These are phyloP conservation scores for Carpinus viminea DNA, from an alignment of 306 rosid genomes.

Conservation along the genomic window DNA sequence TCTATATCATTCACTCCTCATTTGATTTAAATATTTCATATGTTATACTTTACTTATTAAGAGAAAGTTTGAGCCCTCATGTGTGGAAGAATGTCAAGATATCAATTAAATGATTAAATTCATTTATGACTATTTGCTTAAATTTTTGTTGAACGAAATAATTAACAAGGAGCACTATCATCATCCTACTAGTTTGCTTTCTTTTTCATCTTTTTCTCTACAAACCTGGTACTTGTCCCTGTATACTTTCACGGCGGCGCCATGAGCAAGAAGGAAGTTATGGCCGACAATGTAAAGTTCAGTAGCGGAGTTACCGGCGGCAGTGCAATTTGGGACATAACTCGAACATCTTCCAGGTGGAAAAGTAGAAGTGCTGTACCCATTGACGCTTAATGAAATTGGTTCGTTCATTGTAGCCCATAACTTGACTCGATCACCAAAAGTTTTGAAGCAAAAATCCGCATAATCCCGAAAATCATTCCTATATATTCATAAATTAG, in stretches of 20 bases:
- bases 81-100: too few relatives aligned
- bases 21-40: too few relatives aligned
- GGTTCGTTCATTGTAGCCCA: slow-evolving; percentile 55
- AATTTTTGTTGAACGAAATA: too few relatives aligned
- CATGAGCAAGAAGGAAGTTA: slow-evolving; percentile 44
- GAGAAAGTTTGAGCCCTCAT: too few relatives aligned
- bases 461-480: slow-evolving; percentile 36
- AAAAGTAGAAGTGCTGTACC: slow-evolving; percentile 24
- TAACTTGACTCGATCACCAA: slow-evolving; percentile 42
- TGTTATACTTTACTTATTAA: too few relatives aligned
- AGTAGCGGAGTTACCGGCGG: slow-evolving; percentile 41
- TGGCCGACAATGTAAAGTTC: slow-evolving; percentile 43
- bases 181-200: too few relatives aligned
- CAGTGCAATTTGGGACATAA: slow-evolving; percentile 37
- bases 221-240: slow-evolving; percentile 40
- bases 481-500: slow-evolving; percentile 1
- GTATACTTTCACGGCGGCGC: slow-evolving; percentile 36
- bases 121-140: too few relatives aligned
- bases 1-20: too few relatives aligned
- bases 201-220: too few relatives aligned
- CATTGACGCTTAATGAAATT: slow-evolving; percentile 11
- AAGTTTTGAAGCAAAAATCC: slow-evolving; percentile 42
- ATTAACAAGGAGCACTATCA: too few relatives aligned
- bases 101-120: too few relatives aligned
- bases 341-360: slow-evolving; percentile 51